Evolutionary conservation across 495 filamentous ascomycete species (phyloP).

Genomic region (Tuber umbilicatum): DNA sequence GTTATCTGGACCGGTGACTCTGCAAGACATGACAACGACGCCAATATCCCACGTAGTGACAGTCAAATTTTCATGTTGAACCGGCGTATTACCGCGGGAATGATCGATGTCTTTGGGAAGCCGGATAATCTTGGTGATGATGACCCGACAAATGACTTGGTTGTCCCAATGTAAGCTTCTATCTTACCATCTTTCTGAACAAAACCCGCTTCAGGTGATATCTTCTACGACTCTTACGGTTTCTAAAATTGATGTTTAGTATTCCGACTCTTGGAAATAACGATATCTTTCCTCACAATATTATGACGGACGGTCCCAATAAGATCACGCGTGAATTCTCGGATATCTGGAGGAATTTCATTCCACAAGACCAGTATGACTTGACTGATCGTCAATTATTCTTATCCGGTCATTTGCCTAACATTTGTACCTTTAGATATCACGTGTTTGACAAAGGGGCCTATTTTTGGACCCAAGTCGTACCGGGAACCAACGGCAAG

Average conservation of each 20-base stretch:
- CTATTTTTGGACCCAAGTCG: constrained; percentile 89
- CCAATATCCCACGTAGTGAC: constrained; percentile 65
- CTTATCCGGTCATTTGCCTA: background rate
- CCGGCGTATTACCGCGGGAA: constrained; percentile 63
- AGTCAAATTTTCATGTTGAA: constrained; percentile 72
- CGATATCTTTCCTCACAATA: constrained; percentile 95
- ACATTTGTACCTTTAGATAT: constrained; percentile 40
- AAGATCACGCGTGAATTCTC: constrained; percentile 66
- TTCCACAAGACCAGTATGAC: constrained; percentile 71
- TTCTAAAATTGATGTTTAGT: background rate
- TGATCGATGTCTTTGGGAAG: constrained; percentile 62
- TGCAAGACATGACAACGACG: constrained; percentile 90
- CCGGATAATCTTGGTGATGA: constrained; percentile 46
- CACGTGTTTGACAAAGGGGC: constrained; percentile 88
- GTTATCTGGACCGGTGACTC: constrained; percentile 97
- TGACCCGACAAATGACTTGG: constrained; percentile 53
- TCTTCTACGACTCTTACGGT: background rate
- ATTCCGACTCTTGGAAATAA: constrained; percentile 94
- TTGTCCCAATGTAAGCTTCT: constrained; percentile 57
- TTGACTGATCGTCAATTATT: background rate
- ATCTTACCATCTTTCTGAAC: background rate
- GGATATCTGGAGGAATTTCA: constrained; percentile 73
- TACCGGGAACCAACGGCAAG: constrained; percentile 57
- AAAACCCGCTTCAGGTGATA: background rate
- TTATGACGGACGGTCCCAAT: constrained; percentile 78